Base-by-base conservation (phyloP, 2,329 filamentous ascomycete species). In the Sporothrix humicola region DNA sequence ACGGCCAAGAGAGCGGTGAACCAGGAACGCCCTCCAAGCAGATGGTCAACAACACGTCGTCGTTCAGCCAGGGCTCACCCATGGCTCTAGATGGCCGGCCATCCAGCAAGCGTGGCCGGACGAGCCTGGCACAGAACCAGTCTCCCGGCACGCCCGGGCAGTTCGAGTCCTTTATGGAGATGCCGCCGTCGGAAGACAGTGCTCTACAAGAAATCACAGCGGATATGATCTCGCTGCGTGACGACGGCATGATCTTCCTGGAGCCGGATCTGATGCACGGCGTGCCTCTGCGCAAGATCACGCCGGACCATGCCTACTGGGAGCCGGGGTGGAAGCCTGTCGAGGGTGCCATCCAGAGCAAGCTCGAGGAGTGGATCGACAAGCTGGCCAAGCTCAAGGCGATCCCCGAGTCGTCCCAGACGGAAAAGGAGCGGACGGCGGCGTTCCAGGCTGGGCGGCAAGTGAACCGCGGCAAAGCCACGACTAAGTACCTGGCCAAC, bases 391-490 rank as follows among this genome's bases (percentile, higher is more conserved):
- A 85, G 78, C 82, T 85, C 31, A 81, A 83, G 20, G 63, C 74
- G 7, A 56, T 73, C 1, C 80, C 72, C 77, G 83, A 73, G 76
- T 78, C 72, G 74, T 78, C 73, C 44, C 71, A 74, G 7, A 73
- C 76, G 17, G 79, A 81, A 2, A 80, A 81, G 5, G 81, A 82
- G 31, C 80, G 81, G 4, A 83, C 83, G 2, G 84, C 84, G 50
- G 85, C 87, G 69, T 89, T 88, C 74, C 83, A 88, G 75, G 85
- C 86, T 7, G 85, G 86, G 6, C 84, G 87, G 0, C 87, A 89
- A 75, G 84, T 89, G 68, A 89, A 89, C 75, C 84, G 87, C 4
- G 88, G 88, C 23, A 81, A 83, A 12, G 80, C 82, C 26, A 85
- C 88, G n/a, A 81, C 89, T 48, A 82, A 86, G 61, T 89, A 88